Base-by-base conservation (phyloP, 257 asterid species). In the Przewalskia tangutica region DNA sequence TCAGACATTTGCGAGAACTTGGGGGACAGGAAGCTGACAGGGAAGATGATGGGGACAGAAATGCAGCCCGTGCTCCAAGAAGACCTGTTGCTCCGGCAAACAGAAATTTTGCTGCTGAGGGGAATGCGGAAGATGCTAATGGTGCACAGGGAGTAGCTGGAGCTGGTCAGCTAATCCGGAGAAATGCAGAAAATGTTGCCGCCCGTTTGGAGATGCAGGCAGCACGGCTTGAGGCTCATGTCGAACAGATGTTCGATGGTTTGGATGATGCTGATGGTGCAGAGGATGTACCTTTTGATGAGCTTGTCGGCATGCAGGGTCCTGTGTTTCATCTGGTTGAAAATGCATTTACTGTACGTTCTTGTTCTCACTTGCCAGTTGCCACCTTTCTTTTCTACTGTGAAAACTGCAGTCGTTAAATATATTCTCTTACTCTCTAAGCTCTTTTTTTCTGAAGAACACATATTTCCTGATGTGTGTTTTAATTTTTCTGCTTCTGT, bases 291-390 rank as follows among this genome's bases (percentile, higher is more conserved):
- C 99, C 99, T 50, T 96, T 96, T 70, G 99, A 94, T 82, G 99
- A 96, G 86, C 92, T 96, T 86, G 99, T 96, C 81, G 99, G 99
- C 87, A 96, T 96, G 99, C 98, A 94, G 91, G 99, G 99, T 56
- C 99, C 99, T 65, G 97, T 96, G 46, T 96, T 96, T 83, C 99
- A 96, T 90, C 89, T 96, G 84, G 97, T 94, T 84, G 99, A 96
- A 87, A 96, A 96, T 84, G 98, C 98, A 59, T 95, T 95, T 88
- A 95, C 99, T 2, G 99, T 95, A 83, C 85, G 98, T 87, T 71
- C 75, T 58, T 76, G 44, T 79, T 54, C 82, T 11, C 66, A 48
- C 79, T 23, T 50, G 62, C 44, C 66, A 48, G 62, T 23, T 50
- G 62, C 44, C 44, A 73, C 59, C 44, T 20, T 66, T 66, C 50